Base-by-base conservation (phyloP, 2,329 filamentous ascomycete species). In the Rutstroemia sp. region DNA sequence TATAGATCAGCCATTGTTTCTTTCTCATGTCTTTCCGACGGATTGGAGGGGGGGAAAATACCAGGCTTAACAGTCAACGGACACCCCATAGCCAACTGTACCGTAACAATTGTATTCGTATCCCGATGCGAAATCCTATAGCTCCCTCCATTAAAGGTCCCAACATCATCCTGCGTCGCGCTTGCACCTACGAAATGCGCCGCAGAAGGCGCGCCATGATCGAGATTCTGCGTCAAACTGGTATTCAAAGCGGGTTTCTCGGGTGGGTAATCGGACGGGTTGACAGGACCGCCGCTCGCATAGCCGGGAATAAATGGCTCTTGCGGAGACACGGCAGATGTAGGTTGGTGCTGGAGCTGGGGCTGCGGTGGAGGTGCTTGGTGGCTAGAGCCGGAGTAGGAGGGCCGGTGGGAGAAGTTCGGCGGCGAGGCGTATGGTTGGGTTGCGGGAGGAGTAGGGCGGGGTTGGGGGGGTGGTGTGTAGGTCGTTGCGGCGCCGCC, bases 101-200 rank as follows among this genome's bases (percentile, higher is more conserved):
- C 73, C 0, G 92, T 97, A 60, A 96, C 72, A 63, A 96, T 86
- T 1, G 88, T 91, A 71, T 97, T 99, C 58, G 83, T 86, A 71
- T 96, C 91, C 21, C 94, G 81, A 69, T 99, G 94, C 67, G 89
- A 94, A 69, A 97, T 91, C 45, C 94, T 81, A 70, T 92, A 99
- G 68, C 88, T 92, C 12, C 94, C 94, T 16, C 94, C 94, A 69
- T 97, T 97, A 77, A 97, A 99, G 0, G 88, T 94, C n/a, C 94
- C 94, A 1, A 95, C 83, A 64, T 96, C 92, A 71, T 97, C 94
- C 30, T 83, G 77, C 0, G 80, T 79, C 0, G 86, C 75, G 34
- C 73, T 72, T 0, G 80, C 83, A 30, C 88, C 88, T 5, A 77
- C 70, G 61, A 92, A 91, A 57, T 87, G 79, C 7, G 42, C 58